Conservation (phyloP, 164 flowering plant genomes). For the Euptelea pleiosperma region DNA sequence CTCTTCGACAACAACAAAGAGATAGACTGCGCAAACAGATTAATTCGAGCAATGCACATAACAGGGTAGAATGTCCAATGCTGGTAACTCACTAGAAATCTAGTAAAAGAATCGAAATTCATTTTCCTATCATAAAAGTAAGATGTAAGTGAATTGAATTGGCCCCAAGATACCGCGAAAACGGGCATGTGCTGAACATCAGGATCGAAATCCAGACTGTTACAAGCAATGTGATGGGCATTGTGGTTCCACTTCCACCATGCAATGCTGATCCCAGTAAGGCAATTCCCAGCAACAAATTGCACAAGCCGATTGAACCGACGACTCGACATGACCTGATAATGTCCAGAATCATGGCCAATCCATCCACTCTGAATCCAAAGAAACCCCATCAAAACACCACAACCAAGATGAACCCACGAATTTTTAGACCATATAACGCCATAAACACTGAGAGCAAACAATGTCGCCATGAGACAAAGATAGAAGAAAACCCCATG, state of each 20-base stretch:
- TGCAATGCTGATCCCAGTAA: slow-evolving; percentile 26
- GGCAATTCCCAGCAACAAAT: slow-evolving; percentile 20
- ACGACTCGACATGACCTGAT: slow-evolving; percentile 12
- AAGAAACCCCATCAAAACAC: slow-evolving; percentile 15
- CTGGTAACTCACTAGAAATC: slow-evolving; percentile 26
- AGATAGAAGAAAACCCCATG: slow-evolving; percentile 29
- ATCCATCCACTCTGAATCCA: slow-evolving; percentile 30
- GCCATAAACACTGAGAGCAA: slow-evolving; percentile 5
- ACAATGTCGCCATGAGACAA: not conserved
- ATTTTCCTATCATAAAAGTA: slow-evolving; percentile 21
- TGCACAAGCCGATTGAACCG: slow-evolving; percentile 11
- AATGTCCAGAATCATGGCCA: slow-evolving; percentile 30
- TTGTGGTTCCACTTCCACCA: slow-evolving; percentile 33
- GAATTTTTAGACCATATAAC: slow-evolving; percentile 13
- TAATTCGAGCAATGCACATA: slow-evolving; percentile 19
- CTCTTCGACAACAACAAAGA: slow-evolving; percentile 15
- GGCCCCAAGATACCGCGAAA: slow-evolving; percentile 18
- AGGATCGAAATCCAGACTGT: slow-evolving; percentile 27
- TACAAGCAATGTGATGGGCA: slow-evolving; percentile 25
- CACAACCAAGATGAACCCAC: slow-evolving; percentile 19
- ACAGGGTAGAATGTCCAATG: slow-evolving; percentile 28
- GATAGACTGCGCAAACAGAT: slow-evolving; percentile 20
- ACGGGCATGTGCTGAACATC: slow-evolving; percentile 27
- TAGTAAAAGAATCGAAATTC: slow-evolving; percentile 19
- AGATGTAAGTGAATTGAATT: slow-evolving; percentile 14